Evolutionary conservation across 2,329 filamentous ascomycete genomes (phyloP), one percentile per base, ranked within the genome.

Genomic region (Colletotrichum sp.): DNA sequence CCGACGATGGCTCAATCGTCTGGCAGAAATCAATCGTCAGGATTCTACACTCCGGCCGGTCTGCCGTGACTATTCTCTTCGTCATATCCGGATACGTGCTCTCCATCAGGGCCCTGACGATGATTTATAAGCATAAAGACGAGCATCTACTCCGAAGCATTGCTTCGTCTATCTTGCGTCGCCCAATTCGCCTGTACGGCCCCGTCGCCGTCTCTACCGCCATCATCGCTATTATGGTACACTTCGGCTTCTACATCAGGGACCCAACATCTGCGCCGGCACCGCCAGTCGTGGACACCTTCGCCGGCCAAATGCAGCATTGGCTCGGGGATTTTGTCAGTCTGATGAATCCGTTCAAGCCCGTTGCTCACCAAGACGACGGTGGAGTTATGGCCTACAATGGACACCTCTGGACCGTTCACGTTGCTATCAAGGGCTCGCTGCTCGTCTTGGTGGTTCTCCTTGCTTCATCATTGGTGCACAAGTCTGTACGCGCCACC

Each of bases 41-140:
- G 9, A 82, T 92, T 6, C 83, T 89, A 67, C 91, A 88, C 80
- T 88, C 88, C 61, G 90, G 90, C 0, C 89, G 88, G 3, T 86
- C 89, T 1, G 90, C 89, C 79, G 90, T 92, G 39, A 89, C 87
- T 81, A 83, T 92, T 78, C 93, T 93, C 84, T 92, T 92, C 80
- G 87, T 92, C 78, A 89, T 92, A 59, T 91, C 90, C 1, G 91
- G 91, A n/a, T 92, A 92, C 81, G 91, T 90, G 3, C 85, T 93
- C 18, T 88, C 88, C 24, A 87, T 92, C 71, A 86, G 86, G 57
- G 87, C 88, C 1, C 78, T 91, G 12, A 87, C 86, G 71, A 83
- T 89, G 67, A 81, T 85, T 28, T 85, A 86, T 67, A 82, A 78
- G 70, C 82, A 83, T 24, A 66, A 78, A 15, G 81, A 81, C 57